These are phyloP conservation scores for Chalciporus sphaerocephalus DNA, from an alignment of 768 basidiomycete species.

Conservation along the genomic window DNA sequence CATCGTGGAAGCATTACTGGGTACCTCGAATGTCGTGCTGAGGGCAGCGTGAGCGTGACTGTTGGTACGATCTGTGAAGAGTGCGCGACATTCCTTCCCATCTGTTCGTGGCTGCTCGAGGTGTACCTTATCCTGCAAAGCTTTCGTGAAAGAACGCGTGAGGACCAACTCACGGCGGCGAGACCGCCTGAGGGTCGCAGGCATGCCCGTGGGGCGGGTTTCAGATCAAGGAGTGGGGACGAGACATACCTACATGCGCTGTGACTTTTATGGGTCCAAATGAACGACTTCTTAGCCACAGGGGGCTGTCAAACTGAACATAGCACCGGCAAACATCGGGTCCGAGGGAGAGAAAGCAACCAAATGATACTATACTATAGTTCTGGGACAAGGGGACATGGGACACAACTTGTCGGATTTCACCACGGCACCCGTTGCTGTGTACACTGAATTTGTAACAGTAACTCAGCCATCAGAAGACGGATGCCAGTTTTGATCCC, in stretches of 20 bases:
- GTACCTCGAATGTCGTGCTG: slow-evolving; percentile 15
- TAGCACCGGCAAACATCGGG: slow-evolving; percentile 11
- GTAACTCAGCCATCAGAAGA: slow-evolving; percentile 14
- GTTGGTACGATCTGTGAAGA: slow-evolving; percentile 23
- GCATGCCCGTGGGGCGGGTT: slow-evolving; percentile 31
- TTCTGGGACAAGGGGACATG: slow-evolving; percentile 11
- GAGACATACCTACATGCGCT: slow-evolving; percentile 13
- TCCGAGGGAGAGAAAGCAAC: slow-evolving; percentile 13
- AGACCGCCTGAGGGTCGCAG: slow-evolving; percentile 42
- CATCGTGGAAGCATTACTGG: slow-evolving; percentile 11
- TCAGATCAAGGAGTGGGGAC: slow-evolving; percentile 11
- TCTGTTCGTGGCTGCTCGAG: slow-evolving; percentile 24
- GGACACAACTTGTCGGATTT: not conserved
- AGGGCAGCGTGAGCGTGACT: slow-evolving; percentile 9
- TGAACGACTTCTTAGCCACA: slow-evolving; percentile 26
- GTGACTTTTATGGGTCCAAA: slow-evolving; percentile 29
- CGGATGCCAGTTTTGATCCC: slow-evolving; percentile 12
- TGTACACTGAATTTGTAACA: slow-evolving; percentile 22
- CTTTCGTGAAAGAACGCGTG: slow-evolving; percentile 48
- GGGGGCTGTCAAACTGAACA: slow-evolving; percentile 20
- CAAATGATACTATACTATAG: too few species aligned
- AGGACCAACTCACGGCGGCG: slow-evolving; percentile 45
- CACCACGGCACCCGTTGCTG: slow-evolving; percentile 5
- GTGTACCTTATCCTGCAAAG: slow-evolving; percentile 41
- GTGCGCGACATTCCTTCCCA: slow-evolving; percentile 17